Base-by-base conservation (phyloP, 1,139 yeast species). In the Debaryomyces coudertii region DNA sequence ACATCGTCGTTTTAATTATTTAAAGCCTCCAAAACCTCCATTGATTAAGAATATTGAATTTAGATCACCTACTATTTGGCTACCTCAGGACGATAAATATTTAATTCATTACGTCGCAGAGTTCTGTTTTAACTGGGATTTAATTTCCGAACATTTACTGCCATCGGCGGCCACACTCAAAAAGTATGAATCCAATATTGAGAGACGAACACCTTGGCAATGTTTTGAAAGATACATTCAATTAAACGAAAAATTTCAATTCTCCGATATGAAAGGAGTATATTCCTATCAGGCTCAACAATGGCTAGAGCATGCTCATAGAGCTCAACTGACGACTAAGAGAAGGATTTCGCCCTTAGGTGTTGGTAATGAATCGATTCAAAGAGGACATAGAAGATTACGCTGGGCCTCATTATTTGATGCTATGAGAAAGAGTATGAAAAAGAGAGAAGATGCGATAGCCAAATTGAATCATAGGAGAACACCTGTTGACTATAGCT, bases 131-230 rank as follows among this genome's bases (percentile, higher is more conserved):
- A 93, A 93, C 61, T 93, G 99, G 99, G 93, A 86, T 49, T 78
- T 92, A 42, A 89, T 93, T 12, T 82, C 97, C 1, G 88, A 92
- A 16, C 89, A 87, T 61, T 72, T 93, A 16, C 71, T 64, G 77
- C 73, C 86, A 1, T 74, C 76, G 44, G 81, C 90, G 1, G 80
- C 88, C 0, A 72, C 76, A 30, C 58, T 75, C 48, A 74, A 76
- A 59, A 82, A 85, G 12, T 89, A 89, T 62, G 81, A 84, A 36
- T 87, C 98, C 0, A 90, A 88, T 54, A 89, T 90, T 47, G 98
- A 93, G 64, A 79, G 98, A 56, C 79, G 99, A 59, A 93, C 98
- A 0, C 95, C 99, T 0, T 93, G 99, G 99, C 98, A 92, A 62
- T 93, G 98, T 62, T 93, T 93, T 71, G 99, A 93, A 65, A 74